These are phyloP conservation scores for Yamagishiella unicocca DNA, from an alignment of 139 green algal species.

Conservation along the genomic window DNA sequence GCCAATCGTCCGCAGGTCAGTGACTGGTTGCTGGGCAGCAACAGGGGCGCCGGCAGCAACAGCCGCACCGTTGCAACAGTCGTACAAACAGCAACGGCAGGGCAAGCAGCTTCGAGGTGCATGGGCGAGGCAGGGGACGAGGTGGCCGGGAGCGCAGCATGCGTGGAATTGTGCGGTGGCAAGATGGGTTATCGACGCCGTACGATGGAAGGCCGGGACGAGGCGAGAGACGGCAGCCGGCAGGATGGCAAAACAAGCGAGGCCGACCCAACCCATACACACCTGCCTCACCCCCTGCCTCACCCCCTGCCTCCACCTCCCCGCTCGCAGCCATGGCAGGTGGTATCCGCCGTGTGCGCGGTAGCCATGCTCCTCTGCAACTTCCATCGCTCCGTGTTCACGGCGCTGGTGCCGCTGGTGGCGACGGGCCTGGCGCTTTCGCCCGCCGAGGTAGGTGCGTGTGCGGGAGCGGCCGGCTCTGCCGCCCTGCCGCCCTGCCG, in stretches of 20 bases:
- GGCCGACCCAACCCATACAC: neutral
- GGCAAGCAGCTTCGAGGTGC: too few species aligned
- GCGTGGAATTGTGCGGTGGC: too few species aligned
- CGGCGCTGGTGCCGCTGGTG: conserved; percentile 54
- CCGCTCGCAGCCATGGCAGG: conserved; percentile 46
- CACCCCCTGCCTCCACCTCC: neutral
- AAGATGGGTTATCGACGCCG: too few species aligned
- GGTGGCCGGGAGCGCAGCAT: too few species aligned
- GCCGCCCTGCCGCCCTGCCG: too few species aligned
- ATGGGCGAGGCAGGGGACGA: too few species aligned
- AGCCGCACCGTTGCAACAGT: neutral
- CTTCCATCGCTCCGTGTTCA: conserved; percentile 63
- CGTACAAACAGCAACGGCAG: neutral
- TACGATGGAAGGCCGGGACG: too few species aligned
- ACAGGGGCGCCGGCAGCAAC: neutral
- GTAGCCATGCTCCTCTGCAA: conserved; percentile 61
- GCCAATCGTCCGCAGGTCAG: neutral
- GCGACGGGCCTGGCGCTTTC: neutral
- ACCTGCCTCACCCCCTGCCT: neutral
- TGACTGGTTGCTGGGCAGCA: neutral
- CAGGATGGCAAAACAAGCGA: too few species aligned
- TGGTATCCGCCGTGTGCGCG: conserved; percentile 49
- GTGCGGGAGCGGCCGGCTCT: too few species aligned
- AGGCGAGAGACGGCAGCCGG: too few species aligned
- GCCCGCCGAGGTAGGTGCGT: neutral